Evolutionary conservation across 2,329 filamentous ascomycete genomes (phyloP).

Genomic region (Aspergillus fijiensis): DNA sequence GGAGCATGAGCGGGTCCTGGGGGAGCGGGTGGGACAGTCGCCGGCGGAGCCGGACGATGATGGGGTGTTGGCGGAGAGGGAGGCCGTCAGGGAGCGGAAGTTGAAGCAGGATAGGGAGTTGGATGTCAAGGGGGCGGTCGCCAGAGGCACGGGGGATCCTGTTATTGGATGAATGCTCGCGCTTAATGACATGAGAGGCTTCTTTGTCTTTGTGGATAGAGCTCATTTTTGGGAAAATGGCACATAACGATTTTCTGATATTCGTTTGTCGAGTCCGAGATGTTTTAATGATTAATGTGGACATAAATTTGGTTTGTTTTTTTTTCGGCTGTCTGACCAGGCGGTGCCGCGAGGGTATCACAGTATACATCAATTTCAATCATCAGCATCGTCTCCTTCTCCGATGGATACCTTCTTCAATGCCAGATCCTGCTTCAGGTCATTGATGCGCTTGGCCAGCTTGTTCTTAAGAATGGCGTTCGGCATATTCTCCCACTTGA

Average conservation of each 20-base stretch:
- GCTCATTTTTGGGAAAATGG: neutral
- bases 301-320: neutral
- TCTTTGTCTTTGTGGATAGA: neutral
- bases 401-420: conserved; percentile 46
- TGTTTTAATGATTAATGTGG: neutral
- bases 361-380: conserved; percentile 18
- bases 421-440: conserved; percentile 45
- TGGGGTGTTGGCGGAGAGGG: conserved; percentile 21
- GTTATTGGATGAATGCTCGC: conserved; percentile 32
- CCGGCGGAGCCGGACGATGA: conserved; percentile 21
- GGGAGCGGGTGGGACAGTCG: conserved; percentile 25
- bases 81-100: conserved; percentile 27
- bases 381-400: conserved; percentile 35
- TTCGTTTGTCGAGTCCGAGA: neutral
- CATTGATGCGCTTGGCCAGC: conserved; percentile 45
- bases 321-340: neutral
- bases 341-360: conserved; percentile 14
- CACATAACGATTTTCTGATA: neutral
- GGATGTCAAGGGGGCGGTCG: conserved; percentile 30
- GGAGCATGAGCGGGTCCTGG: conserved; percentile 35
- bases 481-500: conserved; percentile 40
- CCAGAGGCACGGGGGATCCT: conserved; percentile 27
- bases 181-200: neutral
- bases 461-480: conserved; percentile 45
- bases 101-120: conserved; percentile 28